These are phyloP conservation scores for Claviceps maximensis DNA, from an alignment of 2,329 filamentous ascomycete genomes.

Conservation along the genomic window DNA sequence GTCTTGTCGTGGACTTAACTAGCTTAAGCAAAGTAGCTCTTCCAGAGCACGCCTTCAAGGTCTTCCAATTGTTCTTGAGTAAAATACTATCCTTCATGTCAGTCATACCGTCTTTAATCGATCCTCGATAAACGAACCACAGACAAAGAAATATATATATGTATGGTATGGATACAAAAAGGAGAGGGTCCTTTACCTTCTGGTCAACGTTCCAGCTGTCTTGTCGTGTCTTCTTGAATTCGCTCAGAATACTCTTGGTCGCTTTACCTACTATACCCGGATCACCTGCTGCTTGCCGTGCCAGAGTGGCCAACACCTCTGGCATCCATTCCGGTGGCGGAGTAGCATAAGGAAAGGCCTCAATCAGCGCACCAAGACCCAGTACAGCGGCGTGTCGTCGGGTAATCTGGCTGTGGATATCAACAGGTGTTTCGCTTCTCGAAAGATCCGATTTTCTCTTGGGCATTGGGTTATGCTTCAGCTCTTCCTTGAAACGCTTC, in stretches of 20 bases:
- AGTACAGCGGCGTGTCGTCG: constrained; percentile 81
- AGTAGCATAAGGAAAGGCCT: constrained; percentile 91
- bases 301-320: constrained; percentile 74
- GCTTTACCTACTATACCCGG: constrained; percentile 89
- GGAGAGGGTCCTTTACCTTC: constrained; percentile 52
- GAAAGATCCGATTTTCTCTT: constrained; percentile 48
- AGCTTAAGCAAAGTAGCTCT: constrained; percentile 86
- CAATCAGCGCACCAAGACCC: constrained; percentile 78
- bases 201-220: constrained; percentile 98
- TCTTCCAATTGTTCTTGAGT: constrained; percentile 88
- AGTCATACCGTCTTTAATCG: neutral
- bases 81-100: constrained; percentile 46
- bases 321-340: constrained; percentile 92
- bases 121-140: neutral
- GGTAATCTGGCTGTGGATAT: constrained; percentile 64
- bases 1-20: neutral
- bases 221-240: constrained; percentile 99
- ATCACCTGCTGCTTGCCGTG: constrained; percentile 73
- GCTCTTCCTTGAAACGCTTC: constrained; percentile 61
- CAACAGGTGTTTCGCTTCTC: constrained; percentile 56
- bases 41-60: constrained; percentile 92
- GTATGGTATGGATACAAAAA: neutral
- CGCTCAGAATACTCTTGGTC: constrained; percentile 83
- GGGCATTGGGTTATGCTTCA: constrained; percentile 78
- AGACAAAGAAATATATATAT: neutral